Evolutionary conservation across 345 rosid species (phyloP), one percentile per base, ranked within the genome.

Genomic region (Arabidopsis thaliana): DNA sequence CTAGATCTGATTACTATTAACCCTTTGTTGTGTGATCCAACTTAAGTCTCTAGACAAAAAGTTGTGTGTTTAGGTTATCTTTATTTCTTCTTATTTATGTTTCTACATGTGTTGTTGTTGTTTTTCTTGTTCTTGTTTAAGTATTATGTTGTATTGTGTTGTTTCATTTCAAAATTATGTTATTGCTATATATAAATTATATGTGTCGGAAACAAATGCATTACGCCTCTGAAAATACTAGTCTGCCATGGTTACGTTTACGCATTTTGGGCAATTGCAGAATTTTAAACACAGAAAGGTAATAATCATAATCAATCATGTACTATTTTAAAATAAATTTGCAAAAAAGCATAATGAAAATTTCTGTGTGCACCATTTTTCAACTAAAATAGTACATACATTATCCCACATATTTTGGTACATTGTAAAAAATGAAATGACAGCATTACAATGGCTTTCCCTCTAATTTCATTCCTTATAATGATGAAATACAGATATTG

Each of bases 1-100:
- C 73, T 2, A 5, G 74, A 14, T 12, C 55, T 60, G 79, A n/a
- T 75, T 36, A 51, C 10, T 40, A 11, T 40, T 59, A 24, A 58
- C 41, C 25, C 12, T n/a, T 20, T 66, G 59, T 48, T 16, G 16
- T 51, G 36, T 40, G 53, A 40, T 51, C 48, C 46, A 48, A 3
- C 8, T 8, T 37, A 51, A 10, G 36, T 46, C 6, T 45, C 1
- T 9, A 45, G 8, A 45, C 67, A 25, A 9, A 10, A 40, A 28
- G 2, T 44, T 28, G 12, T 41, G 22, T 44, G 20, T 49, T 51
- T 46, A 58, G 23, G 8, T 57, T 44, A 2, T 52, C 14, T 3
- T 49, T 14, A 28, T 49, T 20, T 49, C 22, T 71, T 59, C 14
- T 59, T 4, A 6, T 2, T 2, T 25, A 50, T 50, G 32, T 61